These are phyloP conservation scores for Ilex aquifolium DNA, from an alignment of 257 asterid genomes.

Conservation along the genomic window DNA sequence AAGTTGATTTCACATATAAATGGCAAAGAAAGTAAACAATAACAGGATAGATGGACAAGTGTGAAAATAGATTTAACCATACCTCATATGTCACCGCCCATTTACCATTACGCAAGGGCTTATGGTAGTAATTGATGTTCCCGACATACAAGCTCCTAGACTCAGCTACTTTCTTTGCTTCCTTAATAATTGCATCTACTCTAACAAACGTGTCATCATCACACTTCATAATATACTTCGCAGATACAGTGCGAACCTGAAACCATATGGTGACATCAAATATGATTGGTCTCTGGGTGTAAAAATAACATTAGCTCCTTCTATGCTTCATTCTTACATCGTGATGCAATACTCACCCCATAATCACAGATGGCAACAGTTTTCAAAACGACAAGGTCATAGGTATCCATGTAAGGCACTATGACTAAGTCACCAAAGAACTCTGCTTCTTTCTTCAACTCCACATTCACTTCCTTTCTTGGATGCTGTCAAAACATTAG, in stretches of 20 bases:
- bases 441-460: conserved; percentile 83
- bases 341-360: conserved; percentile 49
- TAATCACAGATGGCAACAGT: conserved; percentile 90
- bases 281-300: not conserved
- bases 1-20: conserved; percentile 1
- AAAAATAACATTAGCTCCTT: no score
- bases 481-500: conserved; percentile 44
- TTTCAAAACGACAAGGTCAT: conserved; percentile 91
- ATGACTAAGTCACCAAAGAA: conserved; percentile 89
- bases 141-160: conserved; percentile 69
- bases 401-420: conserved; percentile 89
- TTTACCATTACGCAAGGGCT: conserved; percentile 86
- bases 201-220: conserved; percentile 93
- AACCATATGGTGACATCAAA: conserved; percentile 10
- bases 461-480: conserved; percentile 69
- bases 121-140: conserved; percentile 78
- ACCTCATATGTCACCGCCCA: conserved; percentile 96
- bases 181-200: conserved; percentile 64
- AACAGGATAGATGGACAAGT: not conserved
- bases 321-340: no score
- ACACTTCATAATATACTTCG: conserved; percentile 82
- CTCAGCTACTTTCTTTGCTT: conserved; percentile 54
- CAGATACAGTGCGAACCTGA: conserved; percentile 59
- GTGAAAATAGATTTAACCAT: not conserved
- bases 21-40: conserved; percentile 1